Conservation (phyloP, 2,329 filamentous ascomycete species). For the Hypoxylon rubiginosum region DNA sequence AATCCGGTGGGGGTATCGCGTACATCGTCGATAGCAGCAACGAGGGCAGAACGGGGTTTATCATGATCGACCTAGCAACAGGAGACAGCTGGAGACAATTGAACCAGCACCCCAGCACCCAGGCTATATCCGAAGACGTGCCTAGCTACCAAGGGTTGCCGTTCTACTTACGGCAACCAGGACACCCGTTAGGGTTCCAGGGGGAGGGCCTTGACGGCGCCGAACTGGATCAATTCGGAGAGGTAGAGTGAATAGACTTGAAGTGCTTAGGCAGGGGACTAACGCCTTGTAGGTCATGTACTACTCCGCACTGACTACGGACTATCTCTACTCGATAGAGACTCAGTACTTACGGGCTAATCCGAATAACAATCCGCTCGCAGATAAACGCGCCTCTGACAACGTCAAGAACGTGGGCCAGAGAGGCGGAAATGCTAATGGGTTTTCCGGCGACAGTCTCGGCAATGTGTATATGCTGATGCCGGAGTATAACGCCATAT, state of each 20-base stretch:
- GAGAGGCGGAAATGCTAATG: conserved; percentile 60
- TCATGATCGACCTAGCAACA: conserved; percentile 59
- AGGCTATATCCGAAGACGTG: conserved; percentile 48
- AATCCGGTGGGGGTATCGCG: conserved; percentile 57
- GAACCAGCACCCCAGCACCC: conserved; percentile 49
- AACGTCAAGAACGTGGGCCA: conserved; percentile 62
- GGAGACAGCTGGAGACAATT: conserved; percentile 58
- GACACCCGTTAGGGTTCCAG: conserved; percentile 46
- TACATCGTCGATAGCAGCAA: conserved; percentile 61
- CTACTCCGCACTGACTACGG: conserved; percentile 57
- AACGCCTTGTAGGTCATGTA: conserved; percentile 53
- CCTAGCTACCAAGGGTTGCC: conserved; percentile 54
- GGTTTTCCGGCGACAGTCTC: conserved; percentile 59
- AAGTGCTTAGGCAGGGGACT: not conserved
- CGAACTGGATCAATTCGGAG: conserved; percentile 48
- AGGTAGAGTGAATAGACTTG: conserved; percentile 34
- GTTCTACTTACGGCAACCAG: conserved; percentile 48
- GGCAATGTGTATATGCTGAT: conserved; percentile 62
- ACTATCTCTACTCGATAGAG: conserved; percentile 53
- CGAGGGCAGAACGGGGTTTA: conserved; percentile 61
- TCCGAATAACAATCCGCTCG: conserved; percentile 50
- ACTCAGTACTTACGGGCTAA: conserved; percentile 54
- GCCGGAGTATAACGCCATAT: conserved; percentile 61
- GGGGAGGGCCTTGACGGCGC: conserved; percentile 53
- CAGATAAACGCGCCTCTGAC: conserved; percentile 57